phyloP scores from a whole-genome alignment of 1,284 basidiomycete species.

The Boletus sp. region DNA sequence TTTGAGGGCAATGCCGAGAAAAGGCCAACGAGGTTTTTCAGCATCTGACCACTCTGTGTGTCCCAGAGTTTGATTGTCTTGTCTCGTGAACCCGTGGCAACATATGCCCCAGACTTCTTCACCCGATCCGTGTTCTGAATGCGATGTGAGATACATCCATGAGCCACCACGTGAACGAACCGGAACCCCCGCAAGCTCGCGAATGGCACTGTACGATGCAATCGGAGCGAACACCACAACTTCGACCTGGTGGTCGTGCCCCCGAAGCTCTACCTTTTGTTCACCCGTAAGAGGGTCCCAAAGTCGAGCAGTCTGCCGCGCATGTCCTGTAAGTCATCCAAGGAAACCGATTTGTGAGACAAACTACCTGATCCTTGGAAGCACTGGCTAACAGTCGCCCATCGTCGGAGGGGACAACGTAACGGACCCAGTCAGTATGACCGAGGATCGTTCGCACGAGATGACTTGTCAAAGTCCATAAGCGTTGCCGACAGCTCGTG shows the following conservation, averaged over 20 bases:
- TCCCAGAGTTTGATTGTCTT: constrained; percentile 91
- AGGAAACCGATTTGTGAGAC: constrained; percentile 4
- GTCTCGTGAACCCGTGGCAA: constrained; percentile 82
- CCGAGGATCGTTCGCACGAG: constrained; percentile 55
- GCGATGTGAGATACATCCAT: constrained; percentile 8
- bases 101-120: constrained; percentile 52
- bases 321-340: constrained; percentile 4
- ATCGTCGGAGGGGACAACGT: constrained; percentile 69
- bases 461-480: constrained; percentile 40
- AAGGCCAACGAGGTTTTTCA: constrained; percentile 53
- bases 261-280: constrained; percentile 78
- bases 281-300: constrained; percentile 78
- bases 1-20: background rate
- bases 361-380: constrained; percentile 78
- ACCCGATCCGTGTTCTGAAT: constrained; percentile 43
- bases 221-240: constrained; percentile 80
- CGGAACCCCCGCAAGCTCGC: constrained; percentile 72
- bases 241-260: constrained; percentile 87
- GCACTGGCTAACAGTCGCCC: constrained; percentile 73
- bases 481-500: constrained; percentile 8
- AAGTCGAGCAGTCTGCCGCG: constrained; percentile 69
- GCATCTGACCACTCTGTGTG: constrained; percentile 66
- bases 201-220: constrained; percentile 68
- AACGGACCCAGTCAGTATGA: constrained; percentile 61
- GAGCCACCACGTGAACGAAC: constrained; percentile 34